A percentile compares a stretch with the other conserved stretches of the same genome.
Conservation (phyloP, 768 basidiomycete species). For the Gautieria morchelliformis region DNA sequence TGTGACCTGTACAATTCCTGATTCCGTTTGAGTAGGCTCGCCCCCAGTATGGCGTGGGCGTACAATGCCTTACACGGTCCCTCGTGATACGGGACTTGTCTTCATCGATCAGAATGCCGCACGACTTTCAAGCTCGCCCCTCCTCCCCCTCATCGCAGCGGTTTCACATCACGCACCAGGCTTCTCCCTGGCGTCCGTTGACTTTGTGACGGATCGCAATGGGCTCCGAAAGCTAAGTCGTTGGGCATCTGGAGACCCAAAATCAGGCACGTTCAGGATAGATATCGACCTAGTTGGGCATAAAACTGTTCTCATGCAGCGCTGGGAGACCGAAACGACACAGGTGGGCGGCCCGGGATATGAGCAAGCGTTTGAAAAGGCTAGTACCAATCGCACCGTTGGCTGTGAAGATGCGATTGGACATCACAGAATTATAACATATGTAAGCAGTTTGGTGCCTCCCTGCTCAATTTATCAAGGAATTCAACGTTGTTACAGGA, state of each 20-base stretch:
- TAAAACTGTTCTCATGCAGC: constrained; percentile 50
- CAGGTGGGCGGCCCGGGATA: constrained; percentile 22
- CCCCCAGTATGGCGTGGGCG: constrained; percentile 47
- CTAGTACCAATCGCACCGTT: constrained; percentile 35
- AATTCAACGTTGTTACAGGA: constrained; percentile 28
- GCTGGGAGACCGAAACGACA: constrained; percentile 39
- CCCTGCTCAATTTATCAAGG: background rate
- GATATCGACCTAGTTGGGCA: constrained; percentile 54
- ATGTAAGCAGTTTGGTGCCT: constrained; percentile 34
- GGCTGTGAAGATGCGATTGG: constrained; percentile 43
- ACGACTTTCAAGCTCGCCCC: constrained; percentile 26
- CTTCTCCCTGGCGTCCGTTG: constrained; percentile 29
- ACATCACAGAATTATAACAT: constrained; percentile 54
- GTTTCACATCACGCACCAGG: constrained; percentile 29
- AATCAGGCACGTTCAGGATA: constrained; percentile 51
- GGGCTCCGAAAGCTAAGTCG: constrained; percentile 51
- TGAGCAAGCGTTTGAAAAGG: constrained; percentile 55
- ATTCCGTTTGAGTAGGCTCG: constrained; percentile 36
- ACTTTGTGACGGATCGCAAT: constrained; percentile 58
- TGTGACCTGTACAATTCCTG: background rate
- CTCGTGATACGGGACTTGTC: constrained; percentile 39
- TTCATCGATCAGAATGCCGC: constrained; percentile 53
- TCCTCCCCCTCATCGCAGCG: constrained; percentile 52
- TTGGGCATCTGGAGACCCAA: constrained; percentile 31
- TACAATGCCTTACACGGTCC: constrained; percentile 42